phyloP scores from a whole-genome alignment of 2,329 filamentous ascomycete genomes.

The Venturia carpophila region DNA sequence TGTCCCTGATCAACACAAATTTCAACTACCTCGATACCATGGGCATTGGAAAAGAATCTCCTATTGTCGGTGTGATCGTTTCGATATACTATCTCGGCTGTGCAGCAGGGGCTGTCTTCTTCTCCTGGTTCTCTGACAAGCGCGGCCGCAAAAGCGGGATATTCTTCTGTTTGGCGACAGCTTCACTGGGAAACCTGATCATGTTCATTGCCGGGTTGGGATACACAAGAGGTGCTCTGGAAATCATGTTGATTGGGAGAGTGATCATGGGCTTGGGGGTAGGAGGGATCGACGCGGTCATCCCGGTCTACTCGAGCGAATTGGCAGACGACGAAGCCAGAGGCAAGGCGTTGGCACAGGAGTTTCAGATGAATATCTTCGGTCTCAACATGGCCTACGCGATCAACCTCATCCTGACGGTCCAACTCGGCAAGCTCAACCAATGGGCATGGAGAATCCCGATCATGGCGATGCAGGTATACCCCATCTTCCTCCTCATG shows the following conservation, averaged over 20 bases:
- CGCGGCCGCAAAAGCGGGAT: constrained; percentile 49
- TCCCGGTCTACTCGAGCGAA: constrained; percentile 53
- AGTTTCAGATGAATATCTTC: constrained; percentile 59
- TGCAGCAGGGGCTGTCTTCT: constrained; percentile 48
- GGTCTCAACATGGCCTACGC: constrained; percentile 54
- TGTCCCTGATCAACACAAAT: constrained; percentile 49
- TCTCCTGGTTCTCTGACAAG: constrained; percentile 48
- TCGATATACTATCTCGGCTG: constrained; percentile 57
- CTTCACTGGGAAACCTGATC: constrained; percentile 49
- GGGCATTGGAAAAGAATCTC: constrained; percentile 43
- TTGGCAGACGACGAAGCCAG: constrained; percentile 49
- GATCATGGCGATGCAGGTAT: constrained; percentile 54
- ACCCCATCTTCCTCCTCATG: constrained; percentile 46
- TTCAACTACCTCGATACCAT: constrained; percentile 50
- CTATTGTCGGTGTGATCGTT: constrained; percentile 52
- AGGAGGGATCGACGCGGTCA: constrained; percentile 53
- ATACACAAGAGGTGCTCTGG: constrained; percentile 35
- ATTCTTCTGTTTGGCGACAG: constrained; percentile 47
- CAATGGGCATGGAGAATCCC: constrained; percentile 57
- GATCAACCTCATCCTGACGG: constrained; percentile 50
- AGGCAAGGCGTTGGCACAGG: constrained; percentile 52
- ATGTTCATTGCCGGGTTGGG: constrained; percentile 52
- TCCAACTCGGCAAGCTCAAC: constrained; percentile 45
- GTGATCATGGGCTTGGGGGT: constrained; percentile 51
- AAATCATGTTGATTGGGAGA: constrained; percentile 44